Evolutionary conservation across 352 stramenopile species (phyloP).

Genomic region (Phytopythium kandeliae): DNA sequence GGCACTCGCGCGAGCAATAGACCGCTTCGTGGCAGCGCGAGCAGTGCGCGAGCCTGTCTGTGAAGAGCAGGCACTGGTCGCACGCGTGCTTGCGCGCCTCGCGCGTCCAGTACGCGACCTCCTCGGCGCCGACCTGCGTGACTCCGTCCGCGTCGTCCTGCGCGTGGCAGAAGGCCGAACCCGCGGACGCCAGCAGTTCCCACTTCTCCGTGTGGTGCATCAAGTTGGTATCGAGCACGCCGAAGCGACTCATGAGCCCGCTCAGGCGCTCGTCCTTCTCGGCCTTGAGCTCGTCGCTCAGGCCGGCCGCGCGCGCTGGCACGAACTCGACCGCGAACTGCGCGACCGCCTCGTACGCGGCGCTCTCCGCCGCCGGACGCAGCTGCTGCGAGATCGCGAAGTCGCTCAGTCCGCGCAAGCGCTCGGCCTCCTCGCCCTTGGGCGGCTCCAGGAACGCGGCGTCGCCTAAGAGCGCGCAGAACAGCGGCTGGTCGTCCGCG

Average conservation of each 20-base stretch:
- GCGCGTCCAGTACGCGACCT: conserved; percentile 63
- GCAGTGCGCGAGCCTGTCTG: conserved; percentile 55
- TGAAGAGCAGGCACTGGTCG: conserved; percentile 49
- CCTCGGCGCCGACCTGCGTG: conserved; percentile 42
- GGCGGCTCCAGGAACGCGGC: conserved; percentile 51
- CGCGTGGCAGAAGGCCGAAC: conserved; percentile 34
- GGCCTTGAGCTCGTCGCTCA: conserved; percentile 23
- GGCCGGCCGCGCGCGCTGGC: conserved; percentile 14
- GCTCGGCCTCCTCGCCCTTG: conserved; percentile 42
- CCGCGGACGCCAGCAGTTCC: conserved; percentile 53
- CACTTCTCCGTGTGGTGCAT: conserved; percentile 83
- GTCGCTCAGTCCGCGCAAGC: conserved; percentile 56
- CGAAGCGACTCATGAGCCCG: conserved; percentile 67
- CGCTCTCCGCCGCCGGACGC: conserved; percentile 32
- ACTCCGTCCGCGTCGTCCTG: conserved; percentile 32
- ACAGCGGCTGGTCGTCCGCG: conserved; percentile 34
- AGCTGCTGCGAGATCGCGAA: conserved; percentile 80
- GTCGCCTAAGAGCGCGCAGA: conserved; percentile 69
- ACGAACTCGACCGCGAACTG: conserved; percentile 79
- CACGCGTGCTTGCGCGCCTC: conserved; percentile 55
- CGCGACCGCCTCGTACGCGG: conserved; percentile 41
- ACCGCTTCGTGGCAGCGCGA: conserved; percentile 55
- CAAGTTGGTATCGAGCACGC: conserved; percentile 66
- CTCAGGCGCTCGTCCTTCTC: conserved; percentile 34
- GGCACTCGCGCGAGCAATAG: conserved; percentile 82